Evolutionary conservation across 345 rosid genomes (phyloP), one percentile per base, ranked within the genome.

Genomic region (Geranium rotundifolium): DNA sequence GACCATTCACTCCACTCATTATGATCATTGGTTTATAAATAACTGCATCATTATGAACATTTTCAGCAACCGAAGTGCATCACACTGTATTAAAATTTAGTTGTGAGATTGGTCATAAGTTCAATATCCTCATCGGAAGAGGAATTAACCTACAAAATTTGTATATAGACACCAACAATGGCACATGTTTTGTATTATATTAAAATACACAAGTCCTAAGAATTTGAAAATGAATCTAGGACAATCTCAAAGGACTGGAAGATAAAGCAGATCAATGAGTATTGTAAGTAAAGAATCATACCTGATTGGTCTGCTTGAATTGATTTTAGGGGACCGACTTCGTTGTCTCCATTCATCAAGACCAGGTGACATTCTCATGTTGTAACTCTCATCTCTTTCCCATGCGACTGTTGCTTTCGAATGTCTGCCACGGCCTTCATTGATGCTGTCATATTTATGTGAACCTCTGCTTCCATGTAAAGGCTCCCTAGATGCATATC

Each of bases 351-450:
- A 83, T 20, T 87, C 96, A 57, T 87, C 86, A 61, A 79, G 84
- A 66, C 86, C 95, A 71, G 90, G 90, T 54, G 97, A 83, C 76
- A 85, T 89, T 80, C 82, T 77, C 56, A 77, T 72, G 63, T 79
- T 71, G 65, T 84, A 84, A 67, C 72, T 73, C 37, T 74, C 84
- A 65, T 84, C 81, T 72, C 70, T 77, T 49, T 79, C 82, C 75
- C 72, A 82, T 37, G 65, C 10, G 10, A 67, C 6, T 60, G 72
- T 29, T 60, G 73, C 50, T 55, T 75, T 77, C 27, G 60, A 77
- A 64, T 64, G 64, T 67, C 77, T 75, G 27, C 39, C 54, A 57
- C 41, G 71, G 49, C 72, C 82, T 41, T 63, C 76, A 34, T 65
- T 70, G 19, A 69, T 67, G 16, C 68, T 65, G 14, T 81, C 90